Percentiles rank a stretch among this genome's conserved stretches.
These are phyloP conservation scores for Trapa bicornis DNA, from an alignment of 345 rosid genomes.

Conservation along the genomic window DNA sequence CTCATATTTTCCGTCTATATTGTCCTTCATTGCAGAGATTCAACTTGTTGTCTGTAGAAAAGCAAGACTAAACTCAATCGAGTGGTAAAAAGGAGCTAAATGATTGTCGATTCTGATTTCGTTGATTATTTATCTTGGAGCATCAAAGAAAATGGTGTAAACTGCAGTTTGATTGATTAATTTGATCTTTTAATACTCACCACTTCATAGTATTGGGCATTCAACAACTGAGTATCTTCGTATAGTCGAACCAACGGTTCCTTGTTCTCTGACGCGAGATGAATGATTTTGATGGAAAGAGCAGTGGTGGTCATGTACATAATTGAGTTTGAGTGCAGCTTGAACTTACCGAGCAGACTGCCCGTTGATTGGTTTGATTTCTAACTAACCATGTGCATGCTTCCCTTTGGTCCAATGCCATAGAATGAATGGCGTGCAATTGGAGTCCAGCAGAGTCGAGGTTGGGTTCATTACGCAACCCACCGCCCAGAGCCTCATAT, in stretches of 20 bases:
- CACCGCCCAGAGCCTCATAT: conserved; percentile 97
- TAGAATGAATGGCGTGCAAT: conserved; percentile 90
- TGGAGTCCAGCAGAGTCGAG: conserved; percentile 50
- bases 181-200: background rate
- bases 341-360: too few relatives aligned
- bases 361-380: too few relatives aligned
- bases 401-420: too few relatives aligned
- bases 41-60: background rate
- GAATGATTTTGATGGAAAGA: background rate
- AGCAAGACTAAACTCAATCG: background rate
- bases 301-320: too few relatives aligned
- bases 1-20: background rate
- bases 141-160: background rate
- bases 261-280: background rate
- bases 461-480: conserved; percentile 86
- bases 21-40: background rate
- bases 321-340: too few relatives aligned
- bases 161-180: background rate
- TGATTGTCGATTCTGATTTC: background rate
- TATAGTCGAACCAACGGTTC: too few relatives aligned
- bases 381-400: too few relatives aligned
- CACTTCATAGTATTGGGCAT: background rate
- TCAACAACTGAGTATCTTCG: background rate
- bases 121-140: background rate
- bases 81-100: too few relatives aligned